These are phyloP conservation scores for Naganishia sp. DNA, from an alignment of 1,284 basidiomycete genomes.

Conservation along the genomic window DNA sequence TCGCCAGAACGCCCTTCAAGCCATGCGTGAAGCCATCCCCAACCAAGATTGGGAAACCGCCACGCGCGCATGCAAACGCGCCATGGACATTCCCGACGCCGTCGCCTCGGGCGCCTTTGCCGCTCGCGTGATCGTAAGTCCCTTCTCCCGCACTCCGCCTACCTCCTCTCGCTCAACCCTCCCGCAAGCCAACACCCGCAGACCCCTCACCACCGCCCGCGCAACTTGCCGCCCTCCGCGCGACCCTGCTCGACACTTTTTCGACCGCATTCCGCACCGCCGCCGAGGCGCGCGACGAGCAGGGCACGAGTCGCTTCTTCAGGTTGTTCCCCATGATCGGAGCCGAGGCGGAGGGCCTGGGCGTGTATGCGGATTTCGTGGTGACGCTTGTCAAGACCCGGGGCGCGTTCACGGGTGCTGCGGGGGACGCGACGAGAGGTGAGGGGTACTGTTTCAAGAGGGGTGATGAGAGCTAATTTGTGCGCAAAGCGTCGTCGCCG, in stretches of 20 bases:
- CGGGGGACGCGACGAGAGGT: slow-evolving; percentile 71
- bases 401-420: slow-evolving; percentile 55
- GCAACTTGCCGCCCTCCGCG: slow-evolving; percentile 73
- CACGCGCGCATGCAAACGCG: slow-evolving; percentile 82
- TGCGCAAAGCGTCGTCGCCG: slow-evolving; percentile 72
- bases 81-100: slow-evolving; percentile 76
- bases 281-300: slow-evolving; percentile 69
- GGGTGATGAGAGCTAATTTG: slow-evolving; percentile 43
- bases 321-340: slow-evolving; percentile 94
- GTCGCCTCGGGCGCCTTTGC: slow-evolving; percentile 84
- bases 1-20: slow-evolving; percentile 71
- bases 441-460: slow-evolving; percentile 43
- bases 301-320: slow-evolving; percentile 89
- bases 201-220: slow-evolving; percentile 81
- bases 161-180: neutral
- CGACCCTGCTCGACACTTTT: slow-evolving; percentile 76
- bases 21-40: slow-evolving; percentile 75
- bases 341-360: slow-evolving; percentile 69
- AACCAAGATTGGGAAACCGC: slow-evolving; percentile 93
- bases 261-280: slow-evolving; percentile 77
- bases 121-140: slow-evolving; percentile 75
- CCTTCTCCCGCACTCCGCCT: slow-evolving; percentile 33
- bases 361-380: slow-evolving; percentile 90
- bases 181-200: slow-evolving; percentile 76
- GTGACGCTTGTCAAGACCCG: slow-evolving; percentile 81